Conservation (phyloP, 345 rosid genomes). For the Trapa incisa region DNA sequence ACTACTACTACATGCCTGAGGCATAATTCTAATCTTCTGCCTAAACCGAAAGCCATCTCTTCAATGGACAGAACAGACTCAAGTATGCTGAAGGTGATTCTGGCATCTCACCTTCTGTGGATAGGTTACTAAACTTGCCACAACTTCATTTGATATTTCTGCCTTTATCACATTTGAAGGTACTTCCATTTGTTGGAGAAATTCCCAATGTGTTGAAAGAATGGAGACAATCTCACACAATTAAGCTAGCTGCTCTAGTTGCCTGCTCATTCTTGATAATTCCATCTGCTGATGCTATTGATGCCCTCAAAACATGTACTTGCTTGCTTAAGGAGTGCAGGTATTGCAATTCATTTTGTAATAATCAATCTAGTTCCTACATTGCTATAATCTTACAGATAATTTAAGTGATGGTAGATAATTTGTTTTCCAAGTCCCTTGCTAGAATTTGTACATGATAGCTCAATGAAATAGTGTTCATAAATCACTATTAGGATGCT, state of each 20-base stretch:
- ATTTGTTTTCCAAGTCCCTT: not conserved
- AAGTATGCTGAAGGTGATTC: constrained; percentile 22
- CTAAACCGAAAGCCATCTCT: constrained; percentile 18
- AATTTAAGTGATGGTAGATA: not conserved
- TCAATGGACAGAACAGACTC: constrained; percentile 11
- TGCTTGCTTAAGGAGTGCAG: constrained; percentile 90
- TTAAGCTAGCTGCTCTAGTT: constrained; percentile 41
- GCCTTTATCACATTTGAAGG: constrained; percentile 12
- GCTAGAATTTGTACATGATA: not conserved
- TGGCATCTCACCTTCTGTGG: constrained; percentile 1
- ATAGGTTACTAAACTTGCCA: not conserved
- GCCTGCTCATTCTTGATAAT: constrained; percentile 48
- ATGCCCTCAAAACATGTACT: constrained; percentile 86
- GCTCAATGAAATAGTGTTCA: not conserved
- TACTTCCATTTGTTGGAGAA: constrained; percentile 7
- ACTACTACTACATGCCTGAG: not conserved
- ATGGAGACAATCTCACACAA: constrained; percentile 24
- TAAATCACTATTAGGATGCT: not conserved
- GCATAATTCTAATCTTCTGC: not conserved
- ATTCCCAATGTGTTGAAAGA: constrained; percentile 23
- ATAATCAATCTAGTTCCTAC: not conserved
- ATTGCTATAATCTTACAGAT: not conserved
- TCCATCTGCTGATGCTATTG: constrained; percentile 85
- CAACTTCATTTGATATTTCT: not conserved
- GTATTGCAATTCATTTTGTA: constrained; percentile 20